These are phyloP conservation scores for Luffa aegyptiaca DNA, from an alignment of 306 rosid species.

Conservation along the genomic window DNA sequence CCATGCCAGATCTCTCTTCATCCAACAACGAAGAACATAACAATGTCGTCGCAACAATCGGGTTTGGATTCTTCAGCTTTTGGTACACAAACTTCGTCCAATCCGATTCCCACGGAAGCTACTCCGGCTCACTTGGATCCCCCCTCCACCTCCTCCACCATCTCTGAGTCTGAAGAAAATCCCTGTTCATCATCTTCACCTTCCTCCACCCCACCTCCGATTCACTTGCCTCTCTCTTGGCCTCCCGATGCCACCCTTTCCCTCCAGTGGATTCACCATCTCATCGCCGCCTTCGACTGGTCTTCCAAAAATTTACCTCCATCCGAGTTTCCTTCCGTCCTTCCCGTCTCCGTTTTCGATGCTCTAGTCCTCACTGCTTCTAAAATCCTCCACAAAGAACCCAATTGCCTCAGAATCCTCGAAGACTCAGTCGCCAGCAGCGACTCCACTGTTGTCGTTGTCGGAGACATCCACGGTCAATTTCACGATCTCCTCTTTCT, in stretches of 20 bases:
- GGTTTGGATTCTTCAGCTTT: slow-evolving; percentile 6
- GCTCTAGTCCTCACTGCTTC: slow-evolving; percentile 56
- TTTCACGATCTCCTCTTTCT: slow-evolving; percentile 67
- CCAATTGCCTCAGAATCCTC: slow-evolving; percentile 44
- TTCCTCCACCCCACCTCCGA: slow-evolving; percentile 15
- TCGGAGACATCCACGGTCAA: slow-evolving; percentile 83
- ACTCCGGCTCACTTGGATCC: neutral
- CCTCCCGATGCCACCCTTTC: slow-evolving; percentile 39
- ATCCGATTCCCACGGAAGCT: neutral
- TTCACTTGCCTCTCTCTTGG: slow-evolving; percentile 51
- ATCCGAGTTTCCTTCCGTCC: slow-evolving; percentile 37
- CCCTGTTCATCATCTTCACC: slow-evolving; percentile 10
- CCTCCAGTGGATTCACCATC: slow-evolving; percentile 47
- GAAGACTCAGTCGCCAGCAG: slow-evolving; percentile 23
- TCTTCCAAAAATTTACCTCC: slow-evolving; percentile 48
- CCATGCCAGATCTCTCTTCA: neutral
- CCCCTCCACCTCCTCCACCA: slow-evolving; percentile 2
- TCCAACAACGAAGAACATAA: neutral
- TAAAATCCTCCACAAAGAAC: slow-evolving; percentile 75
- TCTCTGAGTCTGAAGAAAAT: slow-evolving; percentile 10
- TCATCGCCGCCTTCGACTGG: slow-evolving; percentile 59
- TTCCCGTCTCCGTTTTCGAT: slow-evolving; percentile 60
- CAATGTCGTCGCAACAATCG: neutral
- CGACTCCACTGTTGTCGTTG: slow-evolving; percentile 29
- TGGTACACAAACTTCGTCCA: neutral